phyloP scores from a whole-genome alignment of 208 protist genomes.

The Trypanosomatidae sp. region DNA sequence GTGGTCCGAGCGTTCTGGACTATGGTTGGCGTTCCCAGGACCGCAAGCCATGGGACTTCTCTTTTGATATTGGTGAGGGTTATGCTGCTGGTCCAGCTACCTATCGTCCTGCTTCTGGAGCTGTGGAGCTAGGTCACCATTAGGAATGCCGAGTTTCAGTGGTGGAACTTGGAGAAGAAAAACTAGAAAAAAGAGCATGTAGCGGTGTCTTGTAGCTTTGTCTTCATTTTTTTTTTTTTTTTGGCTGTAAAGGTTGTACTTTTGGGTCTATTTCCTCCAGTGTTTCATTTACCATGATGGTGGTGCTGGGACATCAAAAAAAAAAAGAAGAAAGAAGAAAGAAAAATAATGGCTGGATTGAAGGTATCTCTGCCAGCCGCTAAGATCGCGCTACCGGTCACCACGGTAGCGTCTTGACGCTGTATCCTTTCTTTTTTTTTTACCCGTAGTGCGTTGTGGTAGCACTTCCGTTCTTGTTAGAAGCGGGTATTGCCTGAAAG shows the following conservation, averaged over 20 bases:
- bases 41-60: constrained; percentile 88
- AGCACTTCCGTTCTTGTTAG: neutral
- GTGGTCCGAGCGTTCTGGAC: constrained; percentile 73
- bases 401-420: neutral
- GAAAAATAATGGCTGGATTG: neutral
- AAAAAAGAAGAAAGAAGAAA: neutral
- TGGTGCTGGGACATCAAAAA: too few relatives aligned
- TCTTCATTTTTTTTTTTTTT: neutral
- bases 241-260: neutral
- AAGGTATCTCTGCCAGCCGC: neutral
- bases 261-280: neutral
- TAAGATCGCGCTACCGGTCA: neutral
- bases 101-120: constrained; percentile 66
- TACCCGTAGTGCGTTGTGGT: neutral
- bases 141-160: constrained; percentile 15
- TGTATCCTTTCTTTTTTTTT: neutral
- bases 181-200: neutral
- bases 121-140: constrained; percentile 75
- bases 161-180: neutral
- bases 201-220: neutral
- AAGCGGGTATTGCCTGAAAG: neutral
- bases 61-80: constrained; percentile 87
- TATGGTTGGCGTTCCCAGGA: constrained; percentile 77
- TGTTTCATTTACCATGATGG: neutral
- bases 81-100: constrained; percentile 79